phyloP scores from a whole-genome alignment of 2,329 filamentous ascomycete genomes.

The Xylariales sp. region DNA sequence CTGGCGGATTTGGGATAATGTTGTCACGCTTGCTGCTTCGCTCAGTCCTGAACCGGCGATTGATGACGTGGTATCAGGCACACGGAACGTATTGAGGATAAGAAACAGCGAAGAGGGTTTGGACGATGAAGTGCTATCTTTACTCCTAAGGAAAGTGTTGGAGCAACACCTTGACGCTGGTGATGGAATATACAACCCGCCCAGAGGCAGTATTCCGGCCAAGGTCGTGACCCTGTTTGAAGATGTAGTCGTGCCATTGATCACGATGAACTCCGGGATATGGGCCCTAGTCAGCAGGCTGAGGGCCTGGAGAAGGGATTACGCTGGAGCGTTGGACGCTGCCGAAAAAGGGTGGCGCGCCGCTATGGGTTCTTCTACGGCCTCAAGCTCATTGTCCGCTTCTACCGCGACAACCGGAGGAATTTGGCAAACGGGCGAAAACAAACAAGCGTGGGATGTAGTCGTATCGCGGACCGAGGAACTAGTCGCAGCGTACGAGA shows the following conservation, averaged over 20 bases:
- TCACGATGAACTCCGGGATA: conserved; percentile 71
- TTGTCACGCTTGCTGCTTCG: conserved; percentile 79
- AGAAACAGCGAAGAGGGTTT: conserved; percentile 73
- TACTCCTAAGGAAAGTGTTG: conserved; percentile 66
- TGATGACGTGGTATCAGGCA: conserved; percentile 68
- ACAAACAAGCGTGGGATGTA: conserved; percentile 61
- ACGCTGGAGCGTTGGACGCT: conserved; percentile 69
- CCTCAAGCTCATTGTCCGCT: conserved; percentile 39
- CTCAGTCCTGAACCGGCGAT: conserved; percentile 66
- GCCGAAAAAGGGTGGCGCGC: conserved; percentile 89
- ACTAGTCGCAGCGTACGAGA: conserved; percentile 78
- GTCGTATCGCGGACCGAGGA: conserved; percentile 77
- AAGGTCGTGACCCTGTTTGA: conserved; percentile 71
- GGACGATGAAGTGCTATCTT: conserved; percentile 66
- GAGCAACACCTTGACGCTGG: conserved; percentile 24
- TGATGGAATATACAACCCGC: conserved; percentile 32
- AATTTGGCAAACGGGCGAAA: conserved; percentile 45
- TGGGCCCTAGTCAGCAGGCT: conserved; percentile 72
- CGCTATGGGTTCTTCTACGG: conserved; percentile 35
- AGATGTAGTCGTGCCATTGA: conserved; percentile 69
- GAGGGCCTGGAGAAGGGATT: conserved; percentile 68
- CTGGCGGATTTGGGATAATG: conserved; percentile 94
- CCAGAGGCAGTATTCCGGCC: conserved; percentile 55
- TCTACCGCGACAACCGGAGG: conserved; percentile 27
- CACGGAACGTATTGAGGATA: conserved; percentile 71